Evolutionary conservation across 169 alveolate species (phyloP).

Genomic region (Toxoplasma gondii): DNA sequence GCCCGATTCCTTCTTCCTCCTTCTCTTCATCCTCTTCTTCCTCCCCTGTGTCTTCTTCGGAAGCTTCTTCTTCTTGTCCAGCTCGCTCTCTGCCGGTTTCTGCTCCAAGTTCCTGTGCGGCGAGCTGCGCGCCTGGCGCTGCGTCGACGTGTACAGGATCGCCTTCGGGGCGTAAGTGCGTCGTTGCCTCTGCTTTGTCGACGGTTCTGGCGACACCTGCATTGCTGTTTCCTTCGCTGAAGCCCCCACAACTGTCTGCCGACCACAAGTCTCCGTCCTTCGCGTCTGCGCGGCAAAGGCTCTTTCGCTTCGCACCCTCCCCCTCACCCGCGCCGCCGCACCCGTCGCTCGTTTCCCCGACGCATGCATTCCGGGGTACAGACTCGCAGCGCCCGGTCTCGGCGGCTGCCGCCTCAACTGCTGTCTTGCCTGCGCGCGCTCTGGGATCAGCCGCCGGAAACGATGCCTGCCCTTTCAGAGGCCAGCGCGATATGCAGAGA

Average conservation of each 20-base stretch:
- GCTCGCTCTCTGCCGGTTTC: not conserved
- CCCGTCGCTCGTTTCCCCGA: not conserved
- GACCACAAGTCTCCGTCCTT: not conserved
- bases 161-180: not conserved
- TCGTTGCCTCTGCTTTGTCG: not conserved
- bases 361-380: not conserved
- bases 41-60: not conserved
- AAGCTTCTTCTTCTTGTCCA: not conserved
- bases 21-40: not conserved
- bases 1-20: not conserved
- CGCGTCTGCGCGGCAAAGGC: not conserved
- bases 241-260: not conserved
- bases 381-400: not conserved
- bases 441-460: not conserved
- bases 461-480: not conserved
- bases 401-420: not conserved
- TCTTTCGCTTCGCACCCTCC: not conserved
- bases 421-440: not conserved
- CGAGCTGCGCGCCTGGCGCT: not conserved
- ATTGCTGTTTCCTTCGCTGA: slow-evolving; percentile 9
- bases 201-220: not conserved
- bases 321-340: not conserved
- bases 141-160: not conserved
- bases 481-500: no score
- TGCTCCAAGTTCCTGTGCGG: not conserved